These are phyloP conservation scores for Durusdinium trenchii DNA, from an alignment of 73 alveolate species.

Conservation along the genomic window DNA sequence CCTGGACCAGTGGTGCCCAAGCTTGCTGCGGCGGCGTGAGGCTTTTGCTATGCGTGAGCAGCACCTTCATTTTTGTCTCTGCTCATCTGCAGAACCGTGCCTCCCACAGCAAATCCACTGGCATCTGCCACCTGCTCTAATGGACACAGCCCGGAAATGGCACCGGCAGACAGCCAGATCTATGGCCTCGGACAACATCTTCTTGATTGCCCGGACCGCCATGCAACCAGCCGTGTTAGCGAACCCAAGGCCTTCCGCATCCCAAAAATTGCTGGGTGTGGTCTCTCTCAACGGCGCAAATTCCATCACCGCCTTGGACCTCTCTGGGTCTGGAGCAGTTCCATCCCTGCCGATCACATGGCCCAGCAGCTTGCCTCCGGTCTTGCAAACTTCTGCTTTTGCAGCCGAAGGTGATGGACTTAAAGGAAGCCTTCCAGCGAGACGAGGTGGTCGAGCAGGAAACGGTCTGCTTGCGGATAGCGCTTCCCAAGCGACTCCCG, in stretches of 20 bases:
- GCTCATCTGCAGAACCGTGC: conserved; percentile 1
- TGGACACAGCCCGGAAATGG: not conserved
- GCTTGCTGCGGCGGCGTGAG: no score
- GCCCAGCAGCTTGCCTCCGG: not conserved
- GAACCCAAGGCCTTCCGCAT: not conserved
- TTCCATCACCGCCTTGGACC: not conserved
- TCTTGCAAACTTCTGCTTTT: not conserved
- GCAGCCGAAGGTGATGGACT: not conserved
- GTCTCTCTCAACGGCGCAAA: not conserved
- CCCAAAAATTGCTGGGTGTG: not conserved
- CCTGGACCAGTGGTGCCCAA: conserved; percentile 26
- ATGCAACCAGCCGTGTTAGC: not conserved
- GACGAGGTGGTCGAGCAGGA: not conserved
- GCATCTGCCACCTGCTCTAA: conserved; percentile 29
- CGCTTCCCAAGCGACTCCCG: not conserved
- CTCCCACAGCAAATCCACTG: no score
- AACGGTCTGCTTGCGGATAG: not conserved
- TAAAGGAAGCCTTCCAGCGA: not conserved
- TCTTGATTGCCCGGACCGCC: conserved; percentile 12
- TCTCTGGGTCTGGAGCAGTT: not conserved
- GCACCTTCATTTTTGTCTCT: not conserved
- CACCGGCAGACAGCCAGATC: not conserved
- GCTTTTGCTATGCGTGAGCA: no score
- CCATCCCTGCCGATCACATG: not conserved
- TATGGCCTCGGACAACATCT: not conserved